Base-by-base conservation (phyloP, 192 early-diverging fungal genomes). In the Coemansia guatemalensis region DNA sequence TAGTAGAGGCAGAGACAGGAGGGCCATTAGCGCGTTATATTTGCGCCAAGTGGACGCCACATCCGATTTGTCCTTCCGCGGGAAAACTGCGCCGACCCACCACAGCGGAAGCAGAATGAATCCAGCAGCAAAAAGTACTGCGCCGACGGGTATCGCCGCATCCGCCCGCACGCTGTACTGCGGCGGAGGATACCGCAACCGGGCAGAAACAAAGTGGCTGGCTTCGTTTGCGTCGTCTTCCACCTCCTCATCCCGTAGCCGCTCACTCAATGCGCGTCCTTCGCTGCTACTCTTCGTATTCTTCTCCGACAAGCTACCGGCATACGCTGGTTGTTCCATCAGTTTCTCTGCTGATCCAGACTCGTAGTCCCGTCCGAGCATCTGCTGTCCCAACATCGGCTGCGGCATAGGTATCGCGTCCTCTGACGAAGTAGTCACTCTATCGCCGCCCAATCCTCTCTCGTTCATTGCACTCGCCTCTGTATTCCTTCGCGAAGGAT, bases 181-280 rank as follows among this genome's bases (percentile, higher is more conserved):
- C 3, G 78, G 78, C 33, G 73, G 30, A 53, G 78, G 73, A 29
- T 81, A 75, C 24, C 73, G 65, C 48, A 63, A 56, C 0, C 73
- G 73, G 32, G 66, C 54, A 0, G 78, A 64, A 50, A 81, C 62
- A 60, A 81, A 81, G 52, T 65, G 69, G 17, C 62, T 54, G 23
- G 78, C 78, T 66, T 81, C 78, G 59, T 72, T 68, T 9, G 72
- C 78, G 23, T 81, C 78, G 24, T 81, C 78, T 57, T 81, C 78
- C 24, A 72, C 71, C 20, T 81, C 78, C 53, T 74, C 69, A 56
- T 70, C 62, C n/a, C 68, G 67, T 58, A 74, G 39, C 56, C 61
- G 57, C 33, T 74, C 71, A 51, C 65, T 68, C 44, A 77, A 59
- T 24, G 60, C 67, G 4, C 61, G 64, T 26, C 14, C 32, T 14